Conservation (phyloP, 1,284 basidiomycete genomes). For the Waitea zeae region DNA sequence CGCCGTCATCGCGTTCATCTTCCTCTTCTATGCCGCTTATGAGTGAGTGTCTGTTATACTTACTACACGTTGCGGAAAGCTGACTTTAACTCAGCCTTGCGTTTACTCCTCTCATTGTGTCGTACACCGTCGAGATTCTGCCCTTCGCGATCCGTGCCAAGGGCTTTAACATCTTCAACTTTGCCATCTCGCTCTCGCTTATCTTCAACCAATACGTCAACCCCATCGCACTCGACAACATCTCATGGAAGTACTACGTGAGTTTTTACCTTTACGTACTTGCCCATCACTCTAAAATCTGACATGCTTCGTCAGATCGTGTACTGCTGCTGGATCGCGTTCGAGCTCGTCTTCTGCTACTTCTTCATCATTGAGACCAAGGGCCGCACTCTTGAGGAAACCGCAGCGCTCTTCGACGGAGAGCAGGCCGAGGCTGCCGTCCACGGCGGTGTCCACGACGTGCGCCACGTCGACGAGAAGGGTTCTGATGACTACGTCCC, state of each 20-base stretch:
- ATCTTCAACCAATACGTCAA: conserved; percentile 75
- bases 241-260: conserved; percentile 48
- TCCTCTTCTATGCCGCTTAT: conserved; percentile 24
- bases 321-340: conserved; percentile 21
- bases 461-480: no score
- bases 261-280: background rate
- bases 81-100: conserved; percentile 28
- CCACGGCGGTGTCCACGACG: no score
- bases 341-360: conserved; percentile 15
- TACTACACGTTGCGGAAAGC: background rate
- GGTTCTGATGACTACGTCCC: no score
- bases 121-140: conserved; percentile 61
- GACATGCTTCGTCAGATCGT: conserved; percentile 12
- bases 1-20: conserved; percentile 31
- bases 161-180: conserved; percentile 55
- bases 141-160: conserved; percentile 61
- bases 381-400: background rate
- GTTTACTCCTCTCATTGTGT: conserved; percentile 57
- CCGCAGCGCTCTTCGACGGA: conserved; percentile 1
- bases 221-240: conserved; percentile 37
- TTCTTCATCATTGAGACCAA: conserved; percentile 2
- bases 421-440: conserved; percentile 1
- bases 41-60: conserved; percentile 13
- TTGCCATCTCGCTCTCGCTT: conserved; percentile 44
- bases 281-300: background rate